Base-by-base conservation (phyloP, 805 yeast genomes). In the Ogataea kodamae region DNA sequence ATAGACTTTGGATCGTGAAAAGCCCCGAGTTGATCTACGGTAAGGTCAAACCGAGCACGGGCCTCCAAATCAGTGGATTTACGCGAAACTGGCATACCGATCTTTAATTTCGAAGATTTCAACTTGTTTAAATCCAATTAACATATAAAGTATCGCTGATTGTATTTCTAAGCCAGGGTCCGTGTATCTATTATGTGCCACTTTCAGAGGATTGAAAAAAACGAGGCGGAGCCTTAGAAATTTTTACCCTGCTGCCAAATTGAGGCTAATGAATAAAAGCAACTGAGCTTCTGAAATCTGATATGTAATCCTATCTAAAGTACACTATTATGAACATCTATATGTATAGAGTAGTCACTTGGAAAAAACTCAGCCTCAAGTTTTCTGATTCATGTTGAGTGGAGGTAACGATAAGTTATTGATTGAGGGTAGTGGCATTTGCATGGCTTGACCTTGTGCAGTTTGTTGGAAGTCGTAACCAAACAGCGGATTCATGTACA, bases 1-100 rank as follows among this genome's bases (percentile, higher is more conserved):
- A 79, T 47, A 0, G 81, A 73, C 53, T 79, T 79, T 6, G 85
- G 84, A 49, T 79, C 85, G 46, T 78, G 82, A 15, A 79, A 57
- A 6, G 53, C 65, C 10, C 68, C 54, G 26, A 79, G 61, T 11
- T 69, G 64, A 6, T 59, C 61, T 0, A 54, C 30, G 0, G 61
- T 32, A 6, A 55, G 40, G 3, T 39, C 37, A 45, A 51, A 62
- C 16, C 18, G 25, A n/a, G 37, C 44, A 18, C 25, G 26, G 9
- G 40, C 30, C 36, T 46, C 51, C 4, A 44, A 18, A 30, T 46
- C 51, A 9, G 39, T 35, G 25, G 25, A 14, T 11, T 26, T 33
- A 15, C 40, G 30, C 9, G 40, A 30, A 20, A 36, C 24, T 10
- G 21, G 22, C 39, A 35, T 35, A n/a, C 14, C n/a, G n/a, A n/a